phyloP scores from a whole-genome alignment of 2,329 filamentous ascomycete genomes.

The Cryphonectria nitschkei region DNA sequence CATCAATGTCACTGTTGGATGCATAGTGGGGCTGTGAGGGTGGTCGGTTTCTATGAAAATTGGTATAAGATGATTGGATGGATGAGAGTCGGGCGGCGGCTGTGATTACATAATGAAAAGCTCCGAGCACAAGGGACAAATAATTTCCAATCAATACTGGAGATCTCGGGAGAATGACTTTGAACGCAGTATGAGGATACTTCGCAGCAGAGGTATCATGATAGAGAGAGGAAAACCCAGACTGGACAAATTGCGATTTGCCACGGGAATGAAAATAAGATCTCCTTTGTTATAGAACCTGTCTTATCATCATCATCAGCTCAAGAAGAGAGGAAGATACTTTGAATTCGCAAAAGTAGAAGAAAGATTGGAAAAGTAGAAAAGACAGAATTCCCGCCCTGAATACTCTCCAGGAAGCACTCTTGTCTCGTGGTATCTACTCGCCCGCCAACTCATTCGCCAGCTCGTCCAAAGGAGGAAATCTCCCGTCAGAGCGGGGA shows the following conservation, averaged over 20 bases:
- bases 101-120: not conserved
- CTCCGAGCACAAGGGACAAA: not conserved
- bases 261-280: not conserved
- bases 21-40: not conserved
- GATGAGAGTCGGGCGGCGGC: too few species aligned
- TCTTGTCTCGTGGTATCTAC: not conserved
- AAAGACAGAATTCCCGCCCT: not conserved
- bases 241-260: not conserved
- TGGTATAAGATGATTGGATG: slow-evolving; percentile 3
- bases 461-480: not conserved
- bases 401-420: not conserved
- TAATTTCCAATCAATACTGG: not conserved
- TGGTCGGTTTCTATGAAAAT: not conserved
- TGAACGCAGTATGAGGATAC: not conserved
- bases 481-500: not conserved
- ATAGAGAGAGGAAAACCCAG: not conserved
- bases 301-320: not conserved
- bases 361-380: too few species aligned
- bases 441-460: not conserved
- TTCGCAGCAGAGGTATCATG: not conserved
- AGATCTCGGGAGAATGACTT: not conserved
- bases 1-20: not conserved
- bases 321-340: not conserved
- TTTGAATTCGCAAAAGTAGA: too few species aligned
- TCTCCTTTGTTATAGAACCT: not conserved